These are phyloP conservation scores for Clavispora carvajalis DNA, from an alignment of 805 yeast genomes.

Conservation along the genomic window DNA sequence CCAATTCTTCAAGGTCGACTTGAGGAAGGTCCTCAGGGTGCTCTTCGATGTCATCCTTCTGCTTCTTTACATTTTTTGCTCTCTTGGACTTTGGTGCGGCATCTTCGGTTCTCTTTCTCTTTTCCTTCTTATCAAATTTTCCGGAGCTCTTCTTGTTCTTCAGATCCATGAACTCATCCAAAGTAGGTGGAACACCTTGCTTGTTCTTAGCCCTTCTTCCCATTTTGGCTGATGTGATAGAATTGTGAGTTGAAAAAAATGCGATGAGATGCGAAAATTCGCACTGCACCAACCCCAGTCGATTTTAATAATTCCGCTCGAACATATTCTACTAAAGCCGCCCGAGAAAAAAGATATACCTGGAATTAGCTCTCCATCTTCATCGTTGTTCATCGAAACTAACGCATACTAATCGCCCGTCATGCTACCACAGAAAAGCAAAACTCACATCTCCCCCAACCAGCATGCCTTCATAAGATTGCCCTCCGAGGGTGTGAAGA, in stretches of 20 bases:
- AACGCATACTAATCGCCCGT: not conserved
- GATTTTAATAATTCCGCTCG: not conserved
- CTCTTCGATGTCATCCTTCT: constrained; percentile 12
- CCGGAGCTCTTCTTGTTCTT: constrained; percentile 31
- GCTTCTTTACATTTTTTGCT: constrained; percentile 4
- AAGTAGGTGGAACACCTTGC: constrained; percentile 87
- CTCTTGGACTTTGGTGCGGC: constrained; percentile 4
- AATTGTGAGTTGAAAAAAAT: constrained; percentile 7
- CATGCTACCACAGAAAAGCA: constrained; percentile 14
- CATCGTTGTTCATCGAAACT: too few relatives aligned
- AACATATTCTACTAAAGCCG: not conserved
- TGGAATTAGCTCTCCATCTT: too few relatives aligned
- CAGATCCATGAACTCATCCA: constrained; percentile 63
- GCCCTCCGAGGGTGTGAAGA: constrained; percentile 76
- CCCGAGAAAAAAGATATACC: not conserved
- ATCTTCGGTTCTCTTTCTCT: constrained; percentile 18
- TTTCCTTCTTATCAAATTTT: constrained; percentile 26
- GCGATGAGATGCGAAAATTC: constrained; percentile 18
- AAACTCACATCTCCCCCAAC: constrained; percentile 36
- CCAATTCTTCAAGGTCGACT: constrained; percentile 61
- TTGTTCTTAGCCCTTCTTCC: constrained; percentile 92
- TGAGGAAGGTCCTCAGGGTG: constrained; percentile 46
- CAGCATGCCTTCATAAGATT: constrained; percentile 62
- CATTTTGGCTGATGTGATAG: constrained; percentile 37
- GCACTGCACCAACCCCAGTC: not conserved